Conservation (phyloP, 192 early-diverging fungal genomes). For the Backusella australiensis region DNA sequence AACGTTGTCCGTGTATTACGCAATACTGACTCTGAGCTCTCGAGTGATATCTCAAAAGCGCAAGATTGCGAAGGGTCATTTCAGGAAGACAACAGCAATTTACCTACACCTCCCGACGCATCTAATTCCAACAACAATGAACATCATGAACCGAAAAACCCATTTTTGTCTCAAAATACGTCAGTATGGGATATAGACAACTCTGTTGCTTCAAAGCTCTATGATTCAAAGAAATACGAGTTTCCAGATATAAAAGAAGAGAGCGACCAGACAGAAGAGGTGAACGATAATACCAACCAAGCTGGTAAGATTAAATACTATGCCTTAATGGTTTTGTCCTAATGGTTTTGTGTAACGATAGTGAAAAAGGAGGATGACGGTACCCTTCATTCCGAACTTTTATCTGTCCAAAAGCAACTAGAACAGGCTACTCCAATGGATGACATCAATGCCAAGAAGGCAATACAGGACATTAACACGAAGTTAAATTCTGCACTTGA, state of each 20-base stretch:
- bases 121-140: not conserved
- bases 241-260: slow-evolving; percentile 1
- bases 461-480: not conserved
- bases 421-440: not conserved
- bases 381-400: not conserved
- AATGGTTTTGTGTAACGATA: not conserved
- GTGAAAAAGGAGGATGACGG: not conserved
- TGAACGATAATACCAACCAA: not conserved
- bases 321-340: not conserved
- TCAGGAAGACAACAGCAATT: not conserved
- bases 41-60: not conserved
- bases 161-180: not conserved
- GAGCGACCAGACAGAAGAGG: not conserved
- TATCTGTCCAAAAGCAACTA: slow-evolving; percentile 9
- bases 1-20: not conserved
- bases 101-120: not conserved
- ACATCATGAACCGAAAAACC: not conserved
- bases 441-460: not conserved
- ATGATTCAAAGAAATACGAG: not conserved
- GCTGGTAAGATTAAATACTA: not conserved
- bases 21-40: not conserved
- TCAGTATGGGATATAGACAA: not conserved
- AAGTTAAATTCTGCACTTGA: not conserved
- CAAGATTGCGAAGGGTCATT: not conserved
- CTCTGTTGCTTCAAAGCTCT: not conserved